Conservation (phyloP, 1,139 yeast genomes). For the Debaryomycetaceae sp. region DNA sequence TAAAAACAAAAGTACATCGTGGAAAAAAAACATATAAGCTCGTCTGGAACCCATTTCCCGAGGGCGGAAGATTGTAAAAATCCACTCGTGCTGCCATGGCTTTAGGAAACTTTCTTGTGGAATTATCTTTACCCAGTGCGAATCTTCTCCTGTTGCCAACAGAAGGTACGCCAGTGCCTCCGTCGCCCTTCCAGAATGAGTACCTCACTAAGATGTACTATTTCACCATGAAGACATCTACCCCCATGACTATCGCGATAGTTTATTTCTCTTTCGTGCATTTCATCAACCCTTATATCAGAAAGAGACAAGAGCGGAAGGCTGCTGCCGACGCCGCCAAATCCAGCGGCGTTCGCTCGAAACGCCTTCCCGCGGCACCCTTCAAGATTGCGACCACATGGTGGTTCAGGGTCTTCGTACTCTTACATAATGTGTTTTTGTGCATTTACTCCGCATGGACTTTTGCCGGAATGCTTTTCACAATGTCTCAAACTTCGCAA, state of each 20-base stretch:
- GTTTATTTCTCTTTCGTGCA: constrained; percentile 61
- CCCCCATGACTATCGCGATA: constrained; percentile 58
- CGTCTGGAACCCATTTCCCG: neutral
- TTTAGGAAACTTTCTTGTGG: constrained; percentile 17
- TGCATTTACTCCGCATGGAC: constrained; percentile 73
- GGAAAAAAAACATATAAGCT: no score
- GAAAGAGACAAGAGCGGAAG: constrained; percentile 27
- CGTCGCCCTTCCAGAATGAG: constrained; percentile 32
- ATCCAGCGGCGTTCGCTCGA: constrained; percentile 6
- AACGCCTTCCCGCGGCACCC: constrained; percentile 52
- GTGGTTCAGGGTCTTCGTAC: constrained; percentile 51
- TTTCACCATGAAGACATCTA: constrained; percentile 31
- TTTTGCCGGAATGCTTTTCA: constrained; percentile 58
- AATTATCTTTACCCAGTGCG: constrained; percentile 36
- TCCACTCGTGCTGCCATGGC: constrained; percentile 1
- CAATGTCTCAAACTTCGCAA: constrained; percentile 40
- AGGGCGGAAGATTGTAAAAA: neutral
- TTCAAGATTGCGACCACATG: constrained; percentile 41
- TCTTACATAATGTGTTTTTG: constrained; percentile 58
- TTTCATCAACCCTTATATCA: constrained; percentile 41
- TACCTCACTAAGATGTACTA: constrained; percentile 24
- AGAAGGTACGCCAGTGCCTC: constrained; percentile 29
- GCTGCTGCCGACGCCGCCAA: constrained; percentile 11
- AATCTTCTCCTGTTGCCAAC: constrained; percentile 31
- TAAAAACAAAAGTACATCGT: no score